A percentile compares a stretch with the other conserved stretches of the same genome.
Evolutionary conservation across 495 filamentous ascomycete genomes (phyloP).

Genomic region (Penicillium roqueforti): DNA sequence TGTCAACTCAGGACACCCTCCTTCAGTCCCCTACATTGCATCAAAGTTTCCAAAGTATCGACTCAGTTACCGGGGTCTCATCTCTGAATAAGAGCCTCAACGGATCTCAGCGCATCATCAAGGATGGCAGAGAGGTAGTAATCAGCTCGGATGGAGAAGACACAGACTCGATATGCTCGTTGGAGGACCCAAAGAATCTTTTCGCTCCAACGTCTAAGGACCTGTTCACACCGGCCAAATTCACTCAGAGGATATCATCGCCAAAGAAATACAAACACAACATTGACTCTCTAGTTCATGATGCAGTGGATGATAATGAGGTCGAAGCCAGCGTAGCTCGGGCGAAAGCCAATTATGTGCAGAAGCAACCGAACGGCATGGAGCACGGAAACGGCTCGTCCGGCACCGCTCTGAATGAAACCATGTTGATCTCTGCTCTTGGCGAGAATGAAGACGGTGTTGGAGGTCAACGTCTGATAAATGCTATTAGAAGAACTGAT

Average conservation of each 20-base stretch:
- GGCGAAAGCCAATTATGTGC: slow-evolving; percentile 40
- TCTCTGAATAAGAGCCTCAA: slow-evolving; percentile 22
- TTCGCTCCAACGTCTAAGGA: slow-evolving; percentile 25
- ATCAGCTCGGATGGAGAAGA: slow-evolving; percentile 72
- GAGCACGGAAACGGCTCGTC: background rate
- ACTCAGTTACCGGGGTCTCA: slow-evolving; percentile 12
- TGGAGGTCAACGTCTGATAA: slow-evolving; percentile 54
- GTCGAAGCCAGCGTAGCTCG: slow-evolving; percentile 54
- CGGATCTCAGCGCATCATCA: slow-evolving; percentile 42
- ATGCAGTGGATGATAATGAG: slow-evolving; percentile 53
- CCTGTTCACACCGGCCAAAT: slow-evolving; percentile 6
- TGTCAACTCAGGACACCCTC: slow-evolving; percentile 3
- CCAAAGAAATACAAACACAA: slow-evolving; percentile 62
- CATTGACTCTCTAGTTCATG: slow-evolving; percentile 59
- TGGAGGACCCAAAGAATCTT: slow-evolving; percentile 43
- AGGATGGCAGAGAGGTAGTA: slow-evolving; percentile 49
- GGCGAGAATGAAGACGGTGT: slow-evolving; percentile 51
- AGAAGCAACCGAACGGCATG: slow-evolving; percentile 13
- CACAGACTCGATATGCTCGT: slow-evolving; percentile 51
- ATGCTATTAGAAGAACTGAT: slow-evolving; percentile 72
- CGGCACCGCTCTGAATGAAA: slow-evolving; percentile 33
- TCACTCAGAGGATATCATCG: slow-evolving; percentile 15
- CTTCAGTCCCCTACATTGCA: background rate
- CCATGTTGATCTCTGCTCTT: slow-evolving; percentile 40
- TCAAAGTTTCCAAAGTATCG: slow-evolving; percentile 20